Conservation (phyloP, 495 filamentous ascomycete species). For the Penicillium salamii region DNA sequence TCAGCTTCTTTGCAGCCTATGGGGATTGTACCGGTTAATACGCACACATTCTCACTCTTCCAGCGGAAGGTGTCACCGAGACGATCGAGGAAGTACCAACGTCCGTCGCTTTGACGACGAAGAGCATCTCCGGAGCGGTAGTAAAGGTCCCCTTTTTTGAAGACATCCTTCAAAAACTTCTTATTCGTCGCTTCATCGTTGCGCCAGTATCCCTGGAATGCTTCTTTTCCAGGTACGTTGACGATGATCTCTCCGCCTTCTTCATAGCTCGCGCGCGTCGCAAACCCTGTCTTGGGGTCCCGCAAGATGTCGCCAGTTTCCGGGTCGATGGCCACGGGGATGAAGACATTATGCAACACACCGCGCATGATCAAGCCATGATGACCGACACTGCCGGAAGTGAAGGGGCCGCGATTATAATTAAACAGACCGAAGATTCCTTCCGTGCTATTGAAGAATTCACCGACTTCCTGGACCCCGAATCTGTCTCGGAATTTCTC, state of each 20-base stretch:
- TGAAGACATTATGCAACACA: conserved; percentile 47
- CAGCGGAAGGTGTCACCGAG: conserved; percentile 80
- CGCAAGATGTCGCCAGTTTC: conserved; percentile 63
- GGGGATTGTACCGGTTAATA: not conserved
- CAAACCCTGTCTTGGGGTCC: conserved; percentile 66
- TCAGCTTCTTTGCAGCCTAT: not conserved
- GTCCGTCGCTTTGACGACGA: conserved; percentile 59
- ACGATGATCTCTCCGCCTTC: conserved; percentile 76
- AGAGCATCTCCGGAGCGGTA: conserved; percentile 76
- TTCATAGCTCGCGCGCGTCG: conserved; percentile 57
- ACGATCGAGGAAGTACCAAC: conserved; percentile 77
- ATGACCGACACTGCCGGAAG: conserved; percentile 64
- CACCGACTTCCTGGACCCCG: conserved; percentile 53
- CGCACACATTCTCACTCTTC: conserved; percentile 78
- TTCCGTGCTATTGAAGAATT: conserved; percentile 68
- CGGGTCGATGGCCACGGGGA: conserved; percentile 68
- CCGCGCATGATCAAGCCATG: conserved; percentile 60
- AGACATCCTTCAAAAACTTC: conserved; percentile 70
- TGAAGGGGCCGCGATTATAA: conserved; percentile 57
- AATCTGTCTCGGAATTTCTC: conserved; percentile 63
- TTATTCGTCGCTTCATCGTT: conserved; percentile 64
- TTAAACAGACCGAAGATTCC: conserved; percentile 60
- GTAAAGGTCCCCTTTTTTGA: conserved; percentile 70
- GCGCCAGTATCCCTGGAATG: conserved; percentile 69
- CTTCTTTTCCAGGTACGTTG: conserved; percentile 52